Base-by-base conservation (phyloP, 2,329 filamentous ascomycete species). In the Calonectria multiphialidica region DNA sequence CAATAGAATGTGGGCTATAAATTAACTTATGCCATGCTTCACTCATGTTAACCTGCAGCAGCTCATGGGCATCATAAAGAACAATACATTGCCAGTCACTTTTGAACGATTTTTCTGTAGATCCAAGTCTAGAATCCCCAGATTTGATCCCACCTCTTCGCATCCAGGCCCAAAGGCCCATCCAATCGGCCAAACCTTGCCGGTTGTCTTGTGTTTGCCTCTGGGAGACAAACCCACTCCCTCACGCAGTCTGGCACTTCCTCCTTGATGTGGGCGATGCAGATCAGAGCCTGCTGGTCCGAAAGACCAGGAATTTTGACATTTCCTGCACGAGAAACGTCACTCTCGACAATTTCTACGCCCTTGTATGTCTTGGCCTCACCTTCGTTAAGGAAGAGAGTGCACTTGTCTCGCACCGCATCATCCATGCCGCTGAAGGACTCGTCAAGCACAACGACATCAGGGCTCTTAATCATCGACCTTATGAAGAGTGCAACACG, bases 221-320 rank as follows among this genome's bases (percentile, higher is more conserved):
- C 93, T 1, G 96, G 95, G 35, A 98, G 86, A 81, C 94, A 96
- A 63, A 98, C 87, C 93, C 94, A 98, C 81, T 97, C 92, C 57
- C 95, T 86, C 28, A 98, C 90, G 76, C 92, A 93, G 62, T 93
- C 92, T 0, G 97, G 97, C 12, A 98, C 94, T 83, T 99, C 97
- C 78, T 98, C 95, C 74, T 92, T 92, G 72, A 96, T 89, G 84
- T 99, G 97, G 73, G 95, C 97, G 72, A 98, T 96, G 75, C 96
- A 95, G n/a, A 98, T 89, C 66, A 99, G 85, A 0, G 95, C 95
- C 84, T 98, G 96, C 25, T 90, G 83, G 0, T 91, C 86, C 2
- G 88, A 88, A 68, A 98, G 83, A 0, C 95, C 95, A 1, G 79
- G 80, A 5, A 96, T 84, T 25, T 83, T 86, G 1, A 91, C 86